These are phyloP conservation scores for Plasmodium vivax DNA, from an alignment of 169 alveolate species.

Conservation along the genomic window DNA sequence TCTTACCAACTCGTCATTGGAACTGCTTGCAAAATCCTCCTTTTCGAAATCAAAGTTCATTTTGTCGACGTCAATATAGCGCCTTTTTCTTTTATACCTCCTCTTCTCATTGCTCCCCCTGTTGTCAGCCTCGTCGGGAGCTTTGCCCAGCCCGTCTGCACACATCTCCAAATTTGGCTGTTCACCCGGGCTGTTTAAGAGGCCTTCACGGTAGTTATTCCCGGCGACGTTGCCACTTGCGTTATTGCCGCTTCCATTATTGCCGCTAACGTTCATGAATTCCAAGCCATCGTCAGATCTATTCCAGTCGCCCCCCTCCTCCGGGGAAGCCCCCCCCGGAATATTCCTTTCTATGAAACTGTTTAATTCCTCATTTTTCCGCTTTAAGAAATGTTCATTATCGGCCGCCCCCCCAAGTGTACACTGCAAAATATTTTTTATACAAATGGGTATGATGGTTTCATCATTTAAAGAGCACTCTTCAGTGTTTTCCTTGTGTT, in stretches of 20 bases:
- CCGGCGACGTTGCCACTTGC: background rate
- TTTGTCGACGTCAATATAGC: slow-evolving; percentile 38
- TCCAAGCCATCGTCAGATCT: slow-evolving; percentile 15
- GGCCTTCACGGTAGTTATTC: background rate
- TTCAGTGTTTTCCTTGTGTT: slow-evolving; percentile 4
- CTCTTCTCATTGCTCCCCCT: background rate
- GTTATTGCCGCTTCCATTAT: background rate
- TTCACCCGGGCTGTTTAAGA: background rate
- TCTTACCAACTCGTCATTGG: slow-evolving; percentile 28
- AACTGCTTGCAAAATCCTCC: slow-evolving; percentile 45
- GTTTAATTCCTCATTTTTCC: slow-evolving; percentile 52
- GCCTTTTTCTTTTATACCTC: slow-evolving; percentile 43
- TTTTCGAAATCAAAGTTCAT: slow-evolving; percentile 53
- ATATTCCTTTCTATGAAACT: slow-evolving; percentile 27
- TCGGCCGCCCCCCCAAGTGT: slow-evolving; percentile 22
- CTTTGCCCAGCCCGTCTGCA: background rate
- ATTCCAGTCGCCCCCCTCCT: background rate
- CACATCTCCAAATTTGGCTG: background rate
- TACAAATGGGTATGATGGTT: slow-evolving; percentile 38
- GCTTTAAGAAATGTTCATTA: slow-evolving; percentile 13
- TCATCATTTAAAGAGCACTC: slow-evolving; percentile 47
- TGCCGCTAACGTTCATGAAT: slow-evolving; percentile 3
- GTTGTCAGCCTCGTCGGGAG: background rate
- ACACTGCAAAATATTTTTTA: slow-evolving; percentile 58
- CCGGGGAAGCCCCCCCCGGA: background rate